These are phyloP conservation scores for Dichomitus squalens DNA, from an alignment of 1,284 basidiomycete species.

Conservation along the genomic window DNA sequence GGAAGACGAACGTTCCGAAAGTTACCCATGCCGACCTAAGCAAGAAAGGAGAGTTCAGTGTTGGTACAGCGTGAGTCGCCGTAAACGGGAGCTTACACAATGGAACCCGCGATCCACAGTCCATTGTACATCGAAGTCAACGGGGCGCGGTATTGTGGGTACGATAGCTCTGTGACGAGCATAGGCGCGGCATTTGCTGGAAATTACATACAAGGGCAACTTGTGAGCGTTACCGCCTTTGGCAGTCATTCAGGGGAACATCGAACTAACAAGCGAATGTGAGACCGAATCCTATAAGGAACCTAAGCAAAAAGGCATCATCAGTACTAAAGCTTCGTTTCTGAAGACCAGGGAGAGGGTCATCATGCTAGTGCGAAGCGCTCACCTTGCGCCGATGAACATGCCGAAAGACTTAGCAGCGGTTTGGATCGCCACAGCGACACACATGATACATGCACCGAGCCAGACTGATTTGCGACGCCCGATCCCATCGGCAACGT, in stretches of 20 bases:
- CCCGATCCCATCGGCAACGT: constrained; percentile 68
- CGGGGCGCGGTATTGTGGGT: constrained; percentile 75
- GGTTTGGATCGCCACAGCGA: constrained; percentile 67
- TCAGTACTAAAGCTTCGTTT: constrained; percentile 1
- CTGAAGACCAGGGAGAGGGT: not conserved
- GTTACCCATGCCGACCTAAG: constrained; percentile 72
- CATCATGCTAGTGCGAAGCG: too few relatives aligned
- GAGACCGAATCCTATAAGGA: constrained; percentile 80
- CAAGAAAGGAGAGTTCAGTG: constrained; percentile 18
- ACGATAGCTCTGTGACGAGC: constrained; percentile 77
- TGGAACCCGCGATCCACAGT: constrained; percentile 77
- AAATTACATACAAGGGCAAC: constrained; percentile 7
- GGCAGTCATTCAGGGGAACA: not conserved
- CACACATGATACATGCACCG: constrained; percentile 64
- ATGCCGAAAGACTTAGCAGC: constrained; percentile 73
- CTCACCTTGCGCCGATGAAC: constrained; percentile 78
- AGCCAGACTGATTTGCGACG: constrained; percentile 63
- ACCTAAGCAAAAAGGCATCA: constrained; percentile 41
- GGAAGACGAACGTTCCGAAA: constrained; percentile 55
- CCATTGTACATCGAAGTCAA: constrained; percentile 77
- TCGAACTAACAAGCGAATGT: constrained; percentile 58
- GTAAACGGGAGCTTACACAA: constrained; percentile 49
- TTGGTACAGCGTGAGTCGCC: constrained; percentile 8
- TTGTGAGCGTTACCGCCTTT: too few relatives aligned
- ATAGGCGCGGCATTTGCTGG: constrained; percentile 70